phyloP scores from a whole-genome alignment of 2,329 filamentous ascomycete genomes.

The Decorospora gaudefroyi region DNA sequence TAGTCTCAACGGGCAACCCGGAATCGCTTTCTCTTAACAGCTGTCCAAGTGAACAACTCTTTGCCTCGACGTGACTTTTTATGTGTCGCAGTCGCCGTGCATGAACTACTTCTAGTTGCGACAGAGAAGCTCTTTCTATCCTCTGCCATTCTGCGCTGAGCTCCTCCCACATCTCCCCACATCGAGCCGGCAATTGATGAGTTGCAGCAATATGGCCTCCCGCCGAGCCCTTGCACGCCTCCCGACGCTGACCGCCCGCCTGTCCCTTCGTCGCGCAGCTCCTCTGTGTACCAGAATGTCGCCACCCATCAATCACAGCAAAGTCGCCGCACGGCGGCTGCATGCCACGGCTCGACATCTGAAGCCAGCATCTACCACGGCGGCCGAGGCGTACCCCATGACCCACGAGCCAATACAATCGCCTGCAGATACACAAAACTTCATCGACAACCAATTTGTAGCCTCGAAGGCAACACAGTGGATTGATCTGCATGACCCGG shows the following conservation, averaged over 20 bases:
- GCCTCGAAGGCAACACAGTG: constrained; percentile 69
- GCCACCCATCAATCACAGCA: constrained; percentile 42
- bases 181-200: constrained; percentile 23
- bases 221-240: constrained; percentile 52
- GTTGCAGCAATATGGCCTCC: constrained; percentile 49
- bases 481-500: constrained; percentile 81
- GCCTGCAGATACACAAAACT: constrained; percentile 75
- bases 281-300: constrained; percentile 49
- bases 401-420: constrained; percentile 71
- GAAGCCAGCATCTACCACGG: constrained; percentile 54
- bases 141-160: constrained; percentile 9
- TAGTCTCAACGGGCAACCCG: constrained; percentile 15
- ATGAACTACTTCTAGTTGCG: not conserved
- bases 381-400: constrained; percentile 66
- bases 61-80: constrained; percentile 10
- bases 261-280: constrained; percentile 43
- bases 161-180: constrained; percentile 10
- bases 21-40: constrained; percentile 23
- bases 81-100: not conserved
- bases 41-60: constrained; percentile 14
- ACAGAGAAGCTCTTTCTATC: not conserved
- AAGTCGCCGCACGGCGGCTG: constrained; percentile 53
- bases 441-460: constrained; percentile 79
- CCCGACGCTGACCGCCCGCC: constrained; percentile 48
- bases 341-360: constrained; percentile 62